Base-by-base conservation (phyloP, 176 grass and related monocot species). In the Aegilops umbellulata region DNA sequence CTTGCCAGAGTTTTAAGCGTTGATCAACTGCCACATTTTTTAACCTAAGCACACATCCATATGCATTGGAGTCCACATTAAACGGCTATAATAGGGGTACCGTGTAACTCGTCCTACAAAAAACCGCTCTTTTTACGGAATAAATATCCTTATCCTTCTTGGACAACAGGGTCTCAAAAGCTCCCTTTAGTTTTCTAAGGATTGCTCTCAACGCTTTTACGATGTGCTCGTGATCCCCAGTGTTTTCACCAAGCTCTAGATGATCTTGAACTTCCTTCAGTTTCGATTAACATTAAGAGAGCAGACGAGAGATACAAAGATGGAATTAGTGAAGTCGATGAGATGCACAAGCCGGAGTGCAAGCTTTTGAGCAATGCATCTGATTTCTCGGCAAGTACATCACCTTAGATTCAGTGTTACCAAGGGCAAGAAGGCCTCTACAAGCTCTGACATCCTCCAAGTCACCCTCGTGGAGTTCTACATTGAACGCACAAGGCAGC, bases 391-490 rank as follows among this genome's bases (percentile, higher is more conserved):
- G 14, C 10, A 65, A 65, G 8, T 10, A 27, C 23, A 19, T 51
- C 76, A 93, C 91, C 82, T 90, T 88, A 6, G 90, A 47, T 35
- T 88, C 49, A 16, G 61, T 8, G 20, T 88, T 89, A 76, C 89
- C 84, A 1, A 60, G 81, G 26, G 60, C 29, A 78, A 94, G 82
- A 79, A 41, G 42, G 17, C 30, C 61, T 26, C 86, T 30, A 80
- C 47, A 83, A 64, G 36, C 73, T 49, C 24, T 63, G 62, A 80
- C 85, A 42, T 73, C 78, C 44, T 89, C 72, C 72, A 87, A 12
- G 16, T 89, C 85, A 63, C 19, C 77, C 36, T 92, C 92, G 11
- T 39, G 22, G 4, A 91, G 71, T 23, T 51, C 47, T 51, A 84
- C 5, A 84, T 77, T 6, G 47, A 51, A 73, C 34, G 36, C 42